Conservation (phyloP, 139 green algal genomes). For the Spirogloea muscicola region DNA sequence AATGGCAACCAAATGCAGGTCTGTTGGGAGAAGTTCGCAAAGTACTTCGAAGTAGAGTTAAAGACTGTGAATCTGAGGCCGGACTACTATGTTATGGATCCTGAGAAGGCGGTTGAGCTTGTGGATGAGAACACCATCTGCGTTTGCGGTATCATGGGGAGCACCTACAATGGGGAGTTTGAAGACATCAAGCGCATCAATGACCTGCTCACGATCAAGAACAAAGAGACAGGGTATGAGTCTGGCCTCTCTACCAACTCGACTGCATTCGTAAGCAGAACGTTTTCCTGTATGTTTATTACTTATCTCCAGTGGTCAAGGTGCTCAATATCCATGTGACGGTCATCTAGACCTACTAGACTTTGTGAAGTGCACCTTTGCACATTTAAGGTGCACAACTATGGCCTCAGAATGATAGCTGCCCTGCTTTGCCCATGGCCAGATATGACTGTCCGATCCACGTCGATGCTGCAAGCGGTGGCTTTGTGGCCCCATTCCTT, state of each 20-base stretch:
- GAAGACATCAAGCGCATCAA: conserved; percentile 44
- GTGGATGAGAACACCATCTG: conserved; percentile 54
- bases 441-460: conserved; percentile 50
- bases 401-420: too few species aligned
- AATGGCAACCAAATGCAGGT: not conserved
- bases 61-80: conserved; percentile 13
- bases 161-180: conserved; percentile 49
- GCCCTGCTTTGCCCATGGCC: too few species aligned
- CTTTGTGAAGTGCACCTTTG: not conserved
- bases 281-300: too few species aligned
- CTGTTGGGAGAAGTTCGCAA: conserved; percentile 36
- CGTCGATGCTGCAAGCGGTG: conserved; percentile 53
- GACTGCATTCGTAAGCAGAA: too few species aligned
- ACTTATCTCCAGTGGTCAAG: too few species aligned
- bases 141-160: conserved; percentile 47
- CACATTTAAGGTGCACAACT: not conserved
- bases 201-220: conserved; percentile 34
- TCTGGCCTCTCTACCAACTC: too few species aligned
- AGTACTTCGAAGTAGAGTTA: conserved; percentile 46
- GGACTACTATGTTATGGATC: conserved; percentile 25
- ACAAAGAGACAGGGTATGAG: conserved; percentile 34
- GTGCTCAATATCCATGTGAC: too few species aligned
- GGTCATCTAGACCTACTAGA: not conserved
- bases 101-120: conserved; percentile 37
- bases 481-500: conserved; percentile 52